These are phyloP conservation scores for Hyphopichia khmerensis DNA, from an alignment of 1,139 yeast genomes.

Conservation along the genomic window DNA sequence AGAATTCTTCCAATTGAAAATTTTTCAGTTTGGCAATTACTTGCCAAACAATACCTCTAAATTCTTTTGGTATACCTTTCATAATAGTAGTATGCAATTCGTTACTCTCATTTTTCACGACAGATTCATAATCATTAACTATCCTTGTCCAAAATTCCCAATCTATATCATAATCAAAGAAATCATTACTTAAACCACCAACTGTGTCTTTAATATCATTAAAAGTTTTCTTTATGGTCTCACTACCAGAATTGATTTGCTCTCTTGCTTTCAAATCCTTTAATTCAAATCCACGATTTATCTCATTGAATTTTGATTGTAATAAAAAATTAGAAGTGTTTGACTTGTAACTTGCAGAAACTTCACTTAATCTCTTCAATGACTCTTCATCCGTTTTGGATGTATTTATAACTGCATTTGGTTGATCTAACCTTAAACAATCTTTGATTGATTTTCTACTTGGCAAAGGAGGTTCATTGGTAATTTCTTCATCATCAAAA, in stretches of 20 bases:
- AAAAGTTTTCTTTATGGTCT: conserved; percentile 62
- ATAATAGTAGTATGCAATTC: conserved; percentile 61
- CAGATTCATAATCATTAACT: conserved; percentile 67
- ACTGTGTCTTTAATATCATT: conserved; percentile 50
- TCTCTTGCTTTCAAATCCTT: conserved; percentile 39
- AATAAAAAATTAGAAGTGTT: conserved; percentile 31
- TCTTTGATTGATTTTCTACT: conserved; percentile 28
- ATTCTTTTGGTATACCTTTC: conserved; percentile 78
- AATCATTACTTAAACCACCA: conserved; percentile 39
- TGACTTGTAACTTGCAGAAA: conserved; percentile 23
- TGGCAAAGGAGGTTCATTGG: conserved; percentile 21
- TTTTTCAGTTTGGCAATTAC: conserved; percentile 80
- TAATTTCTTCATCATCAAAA: conserved; percentile 5
- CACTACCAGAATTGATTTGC: conserved; percentile 58
- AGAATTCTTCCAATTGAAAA: conserved; percentile 67
- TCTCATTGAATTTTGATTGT: conserved; percentile 33
- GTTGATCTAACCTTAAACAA: conserved; percentile 26
- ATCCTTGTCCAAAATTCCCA: conserved; percentile 91
- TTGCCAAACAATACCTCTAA: conserved; percentile 93
- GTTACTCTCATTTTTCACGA: conserved; percentile 63
- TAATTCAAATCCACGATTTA: conserved; percentile 26
- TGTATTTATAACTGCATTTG: conserved; percentile 14
- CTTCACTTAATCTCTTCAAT: conserved; percentile 10
- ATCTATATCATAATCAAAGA: conserved; percentile 46
- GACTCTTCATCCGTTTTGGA: conserved; percentile 6